These are phyloP conservation scores for Termitomyces sp. DNA, from an alignment of 768 basidiomycete species.

Conservation along the genomic window DNA sequence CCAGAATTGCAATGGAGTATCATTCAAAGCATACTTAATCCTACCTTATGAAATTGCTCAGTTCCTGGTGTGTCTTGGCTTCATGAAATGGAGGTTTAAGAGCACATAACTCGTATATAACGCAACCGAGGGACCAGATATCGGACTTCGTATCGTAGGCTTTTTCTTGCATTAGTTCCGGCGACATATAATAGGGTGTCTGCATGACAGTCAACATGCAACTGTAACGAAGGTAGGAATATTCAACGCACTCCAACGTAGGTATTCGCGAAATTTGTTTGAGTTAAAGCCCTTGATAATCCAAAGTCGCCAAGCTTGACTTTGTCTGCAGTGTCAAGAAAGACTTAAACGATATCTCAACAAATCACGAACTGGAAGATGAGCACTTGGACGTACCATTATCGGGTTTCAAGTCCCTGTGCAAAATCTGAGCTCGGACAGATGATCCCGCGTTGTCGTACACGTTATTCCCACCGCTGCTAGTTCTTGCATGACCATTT, in stretches of 20 bases:
- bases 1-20: background rate
- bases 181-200: constrained; percentile 99
- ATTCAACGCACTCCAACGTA: constrained; percentile 82
- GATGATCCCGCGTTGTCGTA: constrained; percentile 40
- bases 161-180: constrained; percentile 95
- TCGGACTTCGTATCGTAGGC: constrained; percentile 97
- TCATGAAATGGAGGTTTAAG: constrained; percentile 91
- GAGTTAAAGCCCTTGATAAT: constrained; percentile 84
- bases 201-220: constrained; percentile 22
- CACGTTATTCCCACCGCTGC: constrained; percentile 27
- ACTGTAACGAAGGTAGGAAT: background rate
- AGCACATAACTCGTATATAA: constrained; percentile 95
- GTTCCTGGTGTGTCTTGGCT: constrained; percentile 83
- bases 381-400: constrained; percentile 58
- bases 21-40: background rate
- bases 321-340: constrained; percentile 76
- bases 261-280: constrained; percentile 88
- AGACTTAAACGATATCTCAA: constrained; percentile 50
- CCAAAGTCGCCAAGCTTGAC: constrained; percentile 98
- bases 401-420: constrained; percentile 96
- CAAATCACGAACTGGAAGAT: background rate
- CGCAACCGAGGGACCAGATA: constrained; percentile 97
- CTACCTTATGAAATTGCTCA: constrained; percentile 78
- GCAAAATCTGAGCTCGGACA: constrained; percentile 71
- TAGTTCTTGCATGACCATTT: constrained; percentile 42